phyloP scores from a whole-genome alignment of 257 asterid species.

The Vinca minor region DNA sequence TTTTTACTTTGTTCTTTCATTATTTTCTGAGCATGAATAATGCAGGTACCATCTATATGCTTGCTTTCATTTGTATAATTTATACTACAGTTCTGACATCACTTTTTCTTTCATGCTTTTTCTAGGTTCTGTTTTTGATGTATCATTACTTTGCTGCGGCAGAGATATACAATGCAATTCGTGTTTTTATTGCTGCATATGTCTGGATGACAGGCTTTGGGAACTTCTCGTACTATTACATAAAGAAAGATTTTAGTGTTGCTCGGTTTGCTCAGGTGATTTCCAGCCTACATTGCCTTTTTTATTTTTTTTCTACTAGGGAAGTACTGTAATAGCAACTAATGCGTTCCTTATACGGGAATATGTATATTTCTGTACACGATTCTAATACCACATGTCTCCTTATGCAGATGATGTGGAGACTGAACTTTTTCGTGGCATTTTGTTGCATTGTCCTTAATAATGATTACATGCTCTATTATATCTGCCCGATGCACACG shows the following conservation, averaged over 20 bases:
- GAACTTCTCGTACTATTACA: conserved; percentile 91
- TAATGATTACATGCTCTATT: conserved; percentile 86
- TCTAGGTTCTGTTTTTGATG: conserved; percentile 83
- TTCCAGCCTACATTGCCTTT: not conserved
- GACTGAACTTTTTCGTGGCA: conserved; percentile 91
- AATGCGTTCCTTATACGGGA: too few relatives aligned
- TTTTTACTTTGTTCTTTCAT: not conserved
- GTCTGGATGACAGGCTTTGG: conserved; percentile 99
- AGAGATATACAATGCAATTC: conserved; percentile 93
- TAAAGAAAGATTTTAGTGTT: conserved; percentile 84
- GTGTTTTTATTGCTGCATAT: conserved; percentile 92
- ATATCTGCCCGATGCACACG: conserved; percentile 98
- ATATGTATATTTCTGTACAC: too few relatives aligned
- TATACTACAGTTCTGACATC: conserved; percentile 15
- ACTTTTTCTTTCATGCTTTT: conserved; percentile 9
- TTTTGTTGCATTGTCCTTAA: conserved; percentile 84
- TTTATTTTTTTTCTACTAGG: not conserved
- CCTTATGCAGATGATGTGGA: conserved; percentile 98
- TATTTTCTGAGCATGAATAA: not conserved
- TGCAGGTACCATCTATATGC: not conserved
- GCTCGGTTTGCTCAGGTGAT: conserved; percentile 94
- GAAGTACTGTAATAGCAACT: not conserved
- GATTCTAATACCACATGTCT: conserved; percentile 4
- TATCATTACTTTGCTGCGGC: conserved; percentile 97
- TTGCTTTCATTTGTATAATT: not conserved